Base-by-base conservation (phyloP, 2,329 filamentous ascomycete species). In the Gremmenia infestans region DNA sequence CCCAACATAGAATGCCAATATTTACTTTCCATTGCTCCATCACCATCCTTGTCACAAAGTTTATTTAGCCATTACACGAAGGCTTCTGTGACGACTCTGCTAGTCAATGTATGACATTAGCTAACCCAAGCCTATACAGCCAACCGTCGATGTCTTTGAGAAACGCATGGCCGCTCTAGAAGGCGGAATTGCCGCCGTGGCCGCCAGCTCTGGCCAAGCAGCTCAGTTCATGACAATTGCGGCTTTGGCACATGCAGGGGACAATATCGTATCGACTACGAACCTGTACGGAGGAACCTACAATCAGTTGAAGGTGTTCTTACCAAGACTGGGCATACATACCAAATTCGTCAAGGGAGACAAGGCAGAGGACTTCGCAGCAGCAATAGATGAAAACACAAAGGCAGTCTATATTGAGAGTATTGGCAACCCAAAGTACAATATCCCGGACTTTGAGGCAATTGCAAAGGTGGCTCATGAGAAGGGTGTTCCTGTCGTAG, bases 261-360 rank as follows among this genome's bases (percentile, higher is more conserved):
- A 97, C 78, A 97, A 97, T 78, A 96, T 97, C 65, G 82, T 97
- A 51, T 87, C 90, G 12, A 96, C 93, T 6, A 86, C 87, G 50
- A 96, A 95, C 74, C 78, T 97, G 55, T 96, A 97, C 74, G 92
- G 92, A 63, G 92, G 92, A 71, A 97, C 93, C 15, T 97, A 96
- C 79, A 97, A 97, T 76, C 93, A 97, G 77, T 85, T 97, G 76
- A 97, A 97, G 76, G 91, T 97, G 47, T 81, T 91, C 63, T 79
- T 97, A 54, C 88, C 91, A 6, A 84, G 92, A n/a, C 75, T 96
- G 47, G 93, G 93, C 59, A 91, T 97, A 69, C 78, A 78, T 43
- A 94, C 91, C 68, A 96, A 92, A 76, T 97, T 97, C 66, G 81
- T 96, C 67, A 79, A 85, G 54, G 89, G 90, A 46, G 91, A 96